Evolutionary conservation across 352 stramenopile genomes (phyloP), one percentile per base, ranked within the genome.

Genomic region (Globisporangium recalcitrans): DNA sequence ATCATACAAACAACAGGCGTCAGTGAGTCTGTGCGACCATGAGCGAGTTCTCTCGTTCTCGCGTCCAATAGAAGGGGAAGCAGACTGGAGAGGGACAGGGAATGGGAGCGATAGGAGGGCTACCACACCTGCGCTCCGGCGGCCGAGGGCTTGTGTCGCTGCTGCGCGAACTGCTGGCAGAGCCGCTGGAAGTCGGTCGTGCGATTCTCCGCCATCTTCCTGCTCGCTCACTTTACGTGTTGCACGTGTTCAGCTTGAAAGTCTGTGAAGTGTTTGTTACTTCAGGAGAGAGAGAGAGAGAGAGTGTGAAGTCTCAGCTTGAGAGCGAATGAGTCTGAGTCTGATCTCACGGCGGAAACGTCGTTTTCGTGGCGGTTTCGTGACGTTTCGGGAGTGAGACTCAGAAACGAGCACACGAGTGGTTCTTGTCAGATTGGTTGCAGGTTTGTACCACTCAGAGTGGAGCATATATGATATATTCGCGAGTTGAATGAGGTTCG

Each of bases 181-280:
- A 85, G 78, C 64, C 76, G 74, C 64, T 70, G 58, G 68, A 92
- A 92, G 60, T 92, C 83, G 62, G 52, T 53, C 63, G 83, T 90
- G 34, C 83, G 80, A 68, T 92, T 85, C 75, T 73, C 77, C 55
- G 79, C 74, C 79, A 88, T 90, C 51, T 47, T 55, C 21, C n/a
- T n/a, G 29, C 27, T 44, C n/a, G 3, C 27, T 42, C 16, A 4
- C 21, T n/a, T n/a, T n/a, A n/a, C n/a, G n/a, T n/a, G n/a, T n/a
- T n/a, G n/a, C n/a, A n/a, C n/a, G 27, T 22, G 46, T 54, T 27
- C 24, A 34, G 26, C 16, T 22, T 24, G 26, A 29, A 31, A 36
- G 11, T 36, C 46, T 42, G 13, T 42, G 36, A 42, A 42, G 36
- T 42, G 4, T n/a, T n/a, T n/a, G 36, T 42, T n/a, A 42, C 36